Evolutionary conservation across 352 stramenopile genomes (phyloP).

Genomic region (Pythium insidiosum): DNA sequence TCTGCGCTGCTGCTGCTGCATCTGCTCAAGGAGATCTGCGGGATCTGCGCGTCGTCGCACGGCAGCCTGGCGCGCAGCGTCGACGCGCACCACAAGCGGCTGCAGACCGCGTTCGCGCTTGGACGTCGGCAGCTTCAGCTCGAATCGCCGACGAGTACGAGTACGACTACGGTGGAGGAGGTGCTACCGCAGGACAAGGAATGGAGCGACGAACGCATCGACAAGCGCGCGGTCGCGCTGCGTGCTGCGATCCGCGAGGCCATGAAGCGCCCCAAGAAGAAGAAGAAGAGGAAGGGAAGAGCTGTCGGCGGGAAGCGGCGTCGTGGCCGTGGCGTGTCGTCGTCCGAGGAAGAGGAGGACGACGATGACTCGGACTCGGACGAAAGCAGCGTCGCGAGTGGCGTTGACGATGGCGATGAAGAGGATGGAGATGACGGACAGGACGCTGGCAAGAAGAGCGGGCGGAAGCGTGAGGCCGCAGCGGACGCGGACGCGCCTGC

Average conservation of each 20-base stretch:
- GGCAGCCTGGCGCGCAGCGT: slow-evolving; percentile 31
- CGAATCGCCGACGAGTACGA: no score
- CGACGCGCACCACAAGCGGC: slow-evolving; percentile 37
- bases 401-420: not conserved
- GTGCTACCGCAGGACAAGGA: slow-evolving; percentile 35
- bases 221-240: slow-evolving; percentile 31
- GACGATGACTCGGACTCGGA: slow-evolving; percentile 3
- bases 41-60: slow-evolving; percentile 32
- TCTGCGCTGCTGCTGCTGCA: slow-evolving; percentile 45
- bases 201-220: slow-evolving; percentile 36
- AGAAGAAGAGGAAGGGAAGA: slow-evolving; percentile 19
- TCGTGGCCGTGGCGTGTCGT: slow-evolving; percentile 19
- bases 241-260: no score
- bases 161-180: slow-evolving; percentile 17
- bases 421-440: slow-evolving; percentile 7
- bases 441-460: slow-evolving; percentile 10
- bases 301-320: slow-evolving; percentile 12
- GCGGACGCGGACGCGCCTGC: not conserved
- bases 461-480: not conserved
- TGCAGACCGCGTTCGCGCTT: slow-evolving; percentile 12
- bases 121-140: slow-evolving; percentile 23
- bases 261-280: slow-evolving; percentile 23
- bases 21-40: slow-evolving; percentile 36
- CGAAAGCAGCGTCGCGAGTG: no score
- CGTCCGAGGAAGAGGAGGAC: slow-evolving; percentile 9